phyloP scores from a whole-genome alignment of 441 rosid genomes.

The Sinapis alba region DNA sequence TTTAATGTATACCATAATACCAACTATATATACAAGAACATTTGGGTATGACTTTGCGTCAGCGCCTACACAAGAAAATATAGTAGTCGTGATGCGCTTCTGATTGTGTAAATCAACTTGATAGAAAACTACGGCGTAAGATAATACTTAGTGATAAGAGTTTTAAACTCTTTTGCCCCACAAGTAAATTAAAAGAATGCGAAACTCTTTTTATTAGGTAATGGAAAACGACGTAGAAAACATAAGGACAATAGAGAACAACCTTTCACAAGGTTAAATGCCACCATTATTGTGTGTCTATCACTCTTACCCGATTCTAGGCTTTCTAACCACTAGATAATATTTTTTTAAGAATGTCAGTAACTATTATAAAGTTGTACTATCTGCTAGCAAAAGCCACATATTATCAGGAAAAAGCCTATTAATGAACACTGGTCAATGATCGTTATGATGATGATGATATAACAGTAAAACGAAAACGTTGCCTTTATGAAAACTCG shows the following conservation, averaged over 20 bases:
- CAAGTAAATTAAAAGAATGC: conserved; percentile 26
- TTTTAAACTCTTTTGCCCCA: conserved; percentile 9
- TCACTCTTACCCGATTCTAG: conserved; percentile 2
- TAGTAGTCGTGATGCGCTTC: conserved; percentile 25
- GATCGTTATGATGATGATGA: conserved; percentile 19
- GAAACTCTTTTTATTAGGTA: conserved; percentile 8
- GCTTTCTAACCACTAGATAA: not conserved
- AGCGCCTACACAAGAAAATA: conserved; percentile 1
- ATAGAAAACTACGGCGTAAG: not conserved
- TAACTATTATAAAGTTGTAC: not conserved
- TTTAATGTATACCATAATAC: not conserved
- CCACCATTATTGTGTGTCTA: conserved; percentile 14
- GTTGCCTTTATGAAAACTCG: conserved; percentile 32
- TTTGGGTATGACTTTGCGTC: not conserved
- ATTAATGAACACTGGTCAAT: not conserved
- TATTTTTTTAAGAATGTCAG: not conserved
- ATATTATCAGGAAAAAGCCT: conserved; percentile 3
- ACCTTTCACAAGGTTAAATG: not conserved
- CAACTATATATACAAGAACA: not conserved
- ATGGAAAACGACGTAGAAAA: conserved; percentile 20
- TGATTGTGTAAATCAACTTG: conserved; percentile 11
- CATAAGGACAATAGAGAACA: not conserved
- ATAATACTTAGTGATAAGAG: conserved; percentile 8
- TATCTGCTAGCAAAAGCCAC: conserved; percentile 5
- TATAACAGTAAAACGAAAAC: not conserved